Evolutionary conservation across 805 yeast species (phyloP).

Genomic region (Priceomyces fermenticarens): DNA sequence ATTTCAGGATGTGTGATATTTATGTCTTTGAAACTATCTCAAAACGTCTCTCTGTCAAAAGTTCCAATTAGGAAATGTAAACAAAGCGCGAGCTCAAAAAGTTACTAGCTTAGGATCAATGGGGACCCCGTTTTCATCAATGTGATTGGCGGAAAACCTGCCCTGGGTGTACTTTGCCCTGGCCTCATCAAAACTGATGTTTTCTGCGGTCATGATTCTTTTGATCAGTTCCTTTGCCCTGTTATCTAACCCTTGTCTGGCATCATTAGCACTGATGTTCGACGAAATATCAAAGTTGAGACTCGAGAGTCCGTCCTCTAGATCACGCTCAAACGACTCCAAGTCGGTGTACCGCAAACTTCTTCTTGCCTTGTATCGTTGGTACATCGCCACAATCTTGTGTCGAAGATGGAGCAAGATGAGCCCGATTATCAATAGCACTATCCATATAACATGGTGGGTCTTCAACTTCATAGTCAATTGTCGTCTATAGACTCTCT

Average conservation of each 20-base stretch:
- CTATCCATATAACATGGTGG: background rate
- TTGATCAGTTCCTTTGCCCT: conserved; percentile 50
- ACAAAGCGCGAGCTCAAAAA: conserved; percentile 18
- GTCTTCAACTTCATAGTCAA: too few relatives aligned
- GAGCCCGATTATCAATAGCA: conserved; percentile 11
- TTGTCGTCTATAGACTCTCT: too few relatives aligned
- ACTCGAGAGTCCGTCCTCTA: conserved; percentile 46
- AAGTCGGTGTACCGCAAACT: conserved; percentile 15
- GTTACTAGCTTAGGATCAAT: conserved; percentile 63
- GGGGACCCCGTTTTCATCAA: conserved; percentile 67
- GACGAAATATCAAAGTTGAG: conserved; percentile 50
- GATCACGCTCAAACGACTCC: conserved; percentile 38
- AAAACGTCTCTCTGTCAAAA: background rate
- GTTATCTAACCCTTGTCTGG: conserved; percentile 60
- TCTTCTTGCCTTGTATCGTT: conserved; percentile 17
- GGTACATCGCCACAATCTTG: conserved; percentile 23
- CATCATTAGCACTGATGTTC: conserved; percentile 45
- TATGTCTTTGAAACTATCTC: conserved; percentile 2
- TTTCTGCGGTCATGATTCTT: conserved; percentile 49
- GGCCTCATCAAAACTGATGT: conserved; percentile 66
- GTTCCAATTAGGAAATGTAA: conserved; percentile 4
- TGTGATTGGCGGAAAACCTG: conserved; percentile 47
- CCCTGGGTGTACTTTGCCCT: conserved; percentile 49
- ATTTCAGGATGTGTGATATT: background rate
- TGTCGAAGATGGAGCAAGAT: conserved; percentile 31